Base-by-base conservation (phyloP, 2,329 filamentous ascomycete species). In the Aspergillus cejpii region DNA sequence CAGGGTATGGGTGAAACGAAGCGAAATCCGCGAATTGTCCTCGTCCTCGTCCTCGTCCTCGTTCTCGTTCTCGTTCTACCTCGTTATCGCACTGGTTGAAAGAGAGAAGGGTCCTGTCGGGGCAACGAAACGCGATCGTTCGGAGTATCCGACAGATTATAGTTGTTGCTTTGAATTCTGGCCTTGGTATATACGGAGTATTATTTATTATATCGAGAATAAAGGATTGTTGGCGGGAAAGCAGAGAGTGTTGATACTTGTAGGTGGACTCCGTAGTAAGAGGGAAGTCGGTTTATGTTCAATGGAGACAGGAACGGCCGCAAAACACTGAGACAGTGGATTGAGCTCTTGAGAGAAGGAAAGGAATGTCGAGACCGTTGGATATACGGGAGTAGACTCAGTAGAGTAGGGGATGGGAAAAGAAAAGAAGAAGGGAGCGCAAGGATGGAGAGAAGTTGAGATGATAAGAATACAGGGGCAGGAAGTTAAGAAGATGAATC, bases 371-470 rank as follows among this genome's bases (percentile, higher is more conserved):
- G 34, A 40, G 34, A 41, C 47, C 34, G 17, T 14, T 21, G 38
- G 8, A 24, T 24, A 24, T 24, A 24, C 5, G 23, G 23, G 23
- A 24, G n/a, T n/a, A n/a, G n/a, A n/a, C n/a, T n/a, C 8, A 8
- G 20, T 34, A 31, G 21, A 26, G 26, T 39, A 21, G 24, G 20
- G 26, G 14, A 27, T 34, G 43, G 37, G 36, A 41, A 24, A 27
- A 20, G 31, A 39, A 39, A 24, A 29, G 29, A 49, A 34, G 41
- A 34, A 50, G 45, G 48, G 45, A 50, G 48, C 40, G 48, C 48
- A 49, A 48, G 33, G 46, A 53, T 37, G 42, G 43, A 36, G 37
- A 41, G 39, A 33, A 45, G 47, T 52, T 52, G 50, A 43, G 39
- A 44, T 31, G 47, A 27, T 45, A 31, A 37, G 39, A 42, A 39